A percentile compares a stretch with the other conserved stretches of the same genome.
Evolutionary conservation across 1,284 basidiomycete species (phyloP).

Genomic region (Tremellales sp.): DNA sequence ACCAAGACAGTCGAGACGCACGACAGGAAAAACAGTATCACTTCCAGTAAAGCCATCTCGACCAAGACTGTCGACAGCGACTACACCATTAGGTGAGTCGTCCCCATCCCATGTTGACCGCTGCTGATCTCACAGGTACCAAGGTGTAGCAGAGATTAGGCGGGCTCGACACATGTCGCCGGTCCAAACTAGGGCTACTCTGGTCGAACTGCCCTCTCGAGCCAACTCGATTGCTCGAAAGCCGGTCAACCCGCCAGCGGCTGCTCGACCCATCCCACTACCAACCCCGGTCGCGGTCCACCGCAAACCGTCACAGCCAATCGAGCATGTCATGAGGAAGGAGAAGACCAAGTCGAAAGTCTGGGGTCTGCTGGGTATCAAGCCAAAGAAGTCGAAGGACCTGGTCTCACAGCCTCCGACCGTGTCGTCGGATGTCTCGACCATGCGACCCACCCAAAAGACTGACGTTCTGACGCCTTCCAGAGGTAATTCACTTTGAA

Average conservation of each 20-base stretch:
- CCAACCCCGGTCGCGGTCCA: slow-evolving; percentile 5
- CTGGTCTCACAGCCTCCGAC: background rate
- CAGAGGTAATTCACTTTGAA: too few species aligned
- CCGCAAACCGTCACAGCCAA: too few species aligned
- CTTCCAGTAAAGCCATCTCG: slow-evolving; percentile 27
- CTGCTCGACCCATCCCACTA: slow-evolving; percentile 1
- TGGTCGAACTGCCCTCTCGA: slow-evolving; percentile 9
- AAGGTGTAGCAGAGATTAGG: background rate
- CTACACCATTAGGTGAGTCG: background rate
- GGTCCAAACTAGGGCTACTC: background rate
- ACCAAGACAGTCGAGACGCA: slow-evolving; percentile 11
- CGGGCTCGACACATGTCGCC: slow-evolving; percentile 2
- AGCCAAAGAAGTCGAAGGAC: slow-evolving; percentile 22
- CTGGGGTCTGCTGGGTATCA: slow-evolving; percentile 33
- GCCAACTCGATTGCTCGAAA: slow-evolving; percentile 17
- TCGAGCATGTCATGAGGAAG: slow-evolving; percentile 17
- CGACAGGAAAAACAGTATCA: slow-evolving; percentile 17
- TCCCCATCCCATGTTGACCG: background rate
- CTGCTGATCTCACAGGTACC: background rate
- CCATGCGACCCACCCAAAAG: too few species aligned
- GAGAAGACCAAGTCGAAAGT: slow-evolving; percentile 38
- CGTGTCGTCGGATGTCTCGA: background rate
- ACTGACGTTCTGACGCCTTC: too few species aligned
- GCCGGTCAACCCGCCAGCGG: slow-evolving; percentile 3
- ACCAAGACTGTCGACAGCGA: slow-evolving; percentile 18